These are phyloP conservation scores for Porogramme epimiltina DNA, from an alignment of 1,284 basidiomycete species.

Conservation along the genomic window DNA sequence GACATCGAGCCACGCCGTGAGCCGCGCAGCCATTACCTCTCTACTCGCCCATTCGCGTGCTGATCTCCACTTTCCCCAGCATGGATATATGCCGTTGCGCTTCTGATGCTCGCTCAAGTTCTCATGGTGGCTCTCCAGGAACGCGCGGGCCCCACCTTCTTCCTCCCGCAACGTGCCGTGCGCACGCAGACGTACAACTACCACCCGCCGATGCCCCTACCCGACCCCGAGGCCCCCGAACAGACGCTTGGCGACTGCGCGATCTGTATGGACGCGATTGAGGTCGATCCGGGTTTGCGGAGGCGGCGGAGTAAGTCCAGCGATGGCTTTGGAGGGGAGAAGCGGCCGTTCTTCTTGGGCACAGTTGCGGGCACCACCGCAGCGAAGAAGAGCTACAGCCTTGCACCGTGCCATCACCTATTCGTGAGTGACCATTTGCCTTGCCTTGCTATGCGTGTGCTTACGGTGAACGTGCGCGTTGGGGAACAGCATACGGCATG, in stretches of 20 bases:
- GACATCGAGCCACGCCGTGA: constrained; percentile 72
- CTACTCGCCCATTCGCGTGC: constrained; percentile 1
- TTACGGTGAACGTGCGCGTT: not conserved
- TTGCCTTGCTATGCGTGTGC: not conserved
- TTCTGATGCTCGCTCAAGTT: constrained; percentile 69
- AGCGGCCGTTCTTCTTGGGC: constrained; percentile 23
- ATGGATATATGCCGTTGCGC: constrained; percentile 69
- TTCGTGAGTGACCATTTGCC: constrained; percentile 60
- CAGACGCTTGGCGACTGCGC: constrained; percentile 81
- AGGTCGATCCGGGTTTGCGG: constrained; percentile 47
- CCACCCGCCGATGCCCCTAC: constrained; percentile 73
- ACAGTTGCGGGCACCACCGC: constrained; percentile 40
- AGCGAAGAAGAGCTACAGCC: constrained; percentile 69
- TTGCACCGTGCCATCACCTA: constrained; percentile 88
- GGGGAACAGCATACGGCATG: constrained; percentile 76
- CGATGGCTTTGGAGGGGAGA: constrained; percentile 22
- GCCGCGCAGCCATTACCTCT: too few relatives aligned
- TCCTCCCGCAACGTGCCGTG: constrained; percentile 52
- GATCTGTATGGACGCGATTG: constrained; percentile 89
- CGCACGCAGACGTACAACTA: constrained; percentile 77
- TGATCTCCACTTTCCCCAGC: constrained; percentile 37
- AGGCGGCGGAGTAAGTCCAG: constrained; percentile 22
- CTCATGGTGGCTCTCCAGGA: constrained; percentile 75
- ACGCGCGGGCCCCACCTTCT: constrained; percentile 79
- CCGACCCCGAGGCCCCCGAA: constrained; percentile 74